phyloP scores from a whole-genome alignment of 164 flowering plant species.

The Macadamia integrifolia region DNA sequence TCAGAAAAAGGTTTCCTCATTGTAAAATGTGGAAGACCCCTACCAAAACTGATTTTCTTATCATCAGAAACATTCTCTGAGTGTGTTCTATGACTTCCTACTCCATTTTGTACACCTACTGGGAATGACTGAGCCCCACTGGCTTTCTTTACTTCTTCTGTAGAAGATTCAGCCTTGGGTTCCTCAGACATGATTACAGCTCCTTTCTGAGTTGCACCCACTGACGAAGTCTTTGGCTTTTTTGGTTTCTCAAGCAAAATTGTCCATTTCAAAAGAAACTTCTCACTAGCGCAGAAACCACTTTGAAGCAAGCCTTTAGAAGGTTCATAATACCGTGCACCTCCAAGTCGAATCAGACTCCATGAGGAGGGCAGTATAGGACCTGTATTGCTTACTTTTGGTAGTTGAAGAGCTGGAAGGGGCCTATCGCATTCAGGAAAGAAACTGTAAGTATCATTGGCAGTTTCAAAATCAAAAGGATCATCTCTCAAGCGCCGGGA shows the following conservation, averaged over 20 bases:
- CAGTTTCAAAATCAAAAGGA: slow-evolving; percentile 88
- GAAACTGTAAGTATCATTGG: slow-evolving; percentile 45
- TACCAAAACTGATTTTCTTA: slow-evolving; percentile 49
- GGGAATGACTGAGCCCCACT: slow-evolving; percentile 16
- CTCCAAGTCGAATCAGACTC: slow-evolving; percentile 73
- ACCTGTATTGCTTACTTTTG: slow-evolving; percentile 36
- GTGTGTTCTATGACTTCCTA: slow-evolving; percentile 21
- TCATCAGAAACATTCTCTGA: slow-evolving; percentile 23
- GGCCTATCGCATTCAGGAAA: slow-evolving; percentile 69
- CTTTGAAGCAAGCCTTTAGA: slow-evolving; percentile 82
- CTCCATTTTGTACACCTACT: slow-evolving; percentile 20
- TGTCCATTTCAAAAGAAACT: slow-evolving; percentile 64
- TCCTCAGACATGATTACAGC: slow-evolving; percentile 19
- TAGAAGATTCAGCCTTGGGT: slow-evolving; percentile 20
- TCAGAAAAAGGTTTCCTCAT: slow-evolving; percentile 85
- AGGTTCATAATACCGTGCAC: slow-evolving; percentile 75
- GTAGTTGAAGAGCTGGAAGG: slow-evolving; percentile 55
- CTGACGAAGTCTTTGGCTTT: slow-evolving; percentile 18
- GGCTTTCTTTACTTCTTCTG: slow-evolving; percentile 26
- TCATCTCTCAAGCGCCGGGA: slow-evolving; percentile 57
- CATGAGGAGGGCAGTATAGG: slow-evolving; percentile 58
- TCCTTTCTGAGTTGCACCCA: slow-evolving; percentile 23
- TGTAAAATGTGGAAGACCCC: slow-evolving; percentile 52
- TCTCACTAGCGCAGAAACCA: slow-evolving; percentile 65
- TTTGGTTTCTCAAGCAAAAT: slow-evolving; percentile 40